Evolutionary conservation across 768 basidiomycete species (phyloP).

Genomic region (Tylopilus plumbeoviolaceoides): DNA sequence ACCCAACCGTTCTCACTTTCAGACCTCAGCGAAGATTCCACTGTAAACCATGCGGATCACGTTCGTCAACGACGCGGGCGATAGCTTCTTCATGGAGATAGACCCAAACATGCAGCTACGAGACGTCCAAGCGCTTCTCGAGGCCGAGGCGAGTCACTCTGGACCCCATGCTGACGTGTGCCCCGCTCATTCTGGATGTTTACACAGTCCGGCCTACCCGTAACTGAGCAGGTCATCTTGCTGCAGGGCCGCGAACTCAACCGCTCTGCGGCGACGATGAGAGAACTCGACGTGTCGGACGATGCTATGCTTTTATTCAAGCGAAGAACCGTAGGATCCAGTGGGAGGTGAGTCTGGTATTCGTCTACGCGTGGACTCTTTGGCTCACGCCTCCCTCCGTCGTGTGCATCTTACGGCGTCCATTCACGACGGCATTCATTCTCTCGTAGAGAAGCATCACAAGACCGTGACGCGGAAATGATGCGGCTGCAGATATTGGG

Average conservation of each 20-base stretch:
- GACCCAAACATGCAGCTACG: conserved; percentile 89
- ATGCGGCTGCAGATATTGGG: conserved; percentile 87
- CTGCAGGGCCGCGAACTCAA: conserved; percentile 63
- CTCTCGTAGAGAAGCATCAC: conserved; percentile 48
- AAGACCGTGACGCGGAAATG: conserved; percentile 70
- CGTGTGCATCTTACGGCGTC: not conserved
- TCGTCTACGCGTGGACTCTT: not conserved
- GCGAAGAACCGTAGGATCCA: conserved; percentile 47
- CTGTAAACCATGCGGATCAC: conserved; percentile 58
- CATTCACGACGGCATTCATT: not conserved
- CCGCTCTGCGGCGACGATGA: conserved; percentile 66
- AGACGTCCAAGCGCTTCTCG: conserved; percentile 90
- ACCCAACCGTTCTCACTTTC: not conserved
- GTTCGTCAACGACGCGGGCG: conserved; percentile 64
- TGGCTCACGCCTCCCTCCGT: not conserved
- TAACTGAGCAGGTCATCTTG: conserved; percentile 68
- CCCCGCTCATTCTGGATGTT: not conserved
- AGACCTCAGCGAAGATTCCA: not conserved
- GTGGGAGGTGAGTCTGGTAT: conserved; percentile 34
- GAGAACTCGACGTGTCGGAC: conserved; percentile 53
- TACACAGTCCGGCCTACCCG: conserved; percentile 67
- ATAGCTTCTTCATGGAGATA: conserved; percentile 71
- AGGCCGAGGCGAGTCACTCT: conserved; percentile 76
- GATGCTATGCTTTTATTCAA: conserved; percentile 66
- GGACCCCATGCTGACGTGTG: not conserved